Evolutionary conservation across 1,139 yeast species (phyloP).

Genomic region (Magnusiomyces ingens): DNA sequence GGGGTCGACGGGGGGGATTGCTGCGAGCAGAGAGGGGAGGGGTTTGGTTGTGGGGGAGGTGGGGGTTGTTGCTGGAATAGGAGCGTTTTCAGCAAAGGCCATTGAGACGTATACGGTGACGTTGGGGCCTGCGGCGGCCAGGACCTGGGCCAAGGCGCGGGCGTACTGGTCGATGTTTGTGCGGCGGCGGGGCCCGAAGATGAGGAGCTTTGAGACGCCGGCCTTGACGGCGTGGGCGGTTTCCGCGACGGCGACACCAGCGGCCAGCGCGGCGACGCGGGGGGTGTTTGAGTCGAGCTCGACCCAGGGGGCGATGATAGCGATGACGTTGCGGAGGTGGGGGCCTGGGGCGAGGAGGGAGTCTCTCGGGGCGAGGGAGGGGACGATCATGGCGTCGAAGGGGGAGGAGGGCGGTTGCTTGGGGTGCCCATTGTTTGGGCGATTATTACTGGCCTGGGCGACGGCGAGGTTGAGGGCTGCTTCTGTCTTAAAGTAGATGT

Average conservation of each 20-base stretch:
- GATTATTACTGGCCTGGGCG: constrained; percentile 64
- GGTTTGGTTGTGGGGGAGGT: constrained; percentile 9
- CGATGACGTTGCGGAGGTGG: constrained; percentile 40
- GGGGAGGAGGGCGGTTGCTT: constrained; percentile 3
- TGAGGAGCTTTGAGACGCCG: constrained; percentile 45
- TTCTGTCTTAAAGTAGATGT: constrained; percentile 23
- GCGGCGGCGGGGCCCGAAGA: constrained; percentile 58
- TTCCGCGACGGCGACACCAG: constrained; percentile 50
- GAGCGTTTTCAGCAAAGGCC: constrained; percentile 40
- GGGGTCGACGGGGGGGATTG: constrained; percentile 41
- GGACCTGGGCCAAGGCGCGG: constrained; percentile 35
- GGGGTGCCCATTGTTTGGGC: neutral
- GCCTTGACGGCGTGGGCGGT: constrained; percentile 51
- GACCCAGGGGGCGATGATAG: constrained; percentile 56
- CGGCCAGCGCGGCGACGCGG: constrained; percentile 44
- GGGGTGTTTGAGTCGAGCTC: constrained; percentile 50
- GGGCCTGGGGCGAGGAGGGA: constrained; percentile 32
- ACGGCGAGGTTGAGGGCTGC: constrained; percentile 82
- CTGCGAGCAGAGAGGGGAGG: constrained; percentile 12
- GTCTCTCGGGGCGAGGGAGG: constrained; percentile 24
- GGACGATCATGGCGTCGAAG: constrained; percentile 14
- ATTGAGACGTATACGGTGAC: constrained; percentile 36
- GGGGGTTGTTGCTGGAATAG: constrained; percentile 20
- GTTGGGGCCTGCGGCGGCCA: constrained; percentile 26
- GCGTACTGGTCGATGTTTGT: constrained; percentile 45